Base-by-base conservation (phyloP, 768 basidiomycete species). In the Tubosaeta sp. region DNA sequence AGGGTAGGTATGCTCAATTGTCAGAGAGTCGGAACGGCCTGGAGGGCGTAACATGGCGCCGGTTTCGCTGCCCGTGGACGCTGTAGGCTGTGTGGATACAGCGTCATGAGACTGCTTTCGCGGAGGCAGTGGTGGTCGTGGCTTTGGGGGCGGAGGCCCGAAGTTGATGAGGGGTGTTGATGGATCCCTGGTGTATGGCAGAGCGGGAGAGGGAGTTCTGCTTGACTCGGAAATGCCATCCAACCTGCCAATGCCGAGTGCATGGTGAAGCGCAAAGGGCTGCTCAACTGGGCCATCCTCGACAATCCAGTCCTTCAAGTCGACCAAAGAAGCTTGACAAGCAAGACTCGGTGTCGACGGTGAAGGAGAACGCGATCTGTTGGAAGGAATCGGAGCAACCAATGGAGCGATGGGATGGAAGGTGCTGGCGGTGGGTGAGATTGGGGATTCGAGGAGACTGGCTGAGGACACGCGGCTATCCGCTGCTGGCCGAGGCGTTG, bases 281-380 rank as follows among this genome's bases (percentile, higher is more conserved):
- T 38, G 47, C n/a, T 58, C 57, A 6, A 69, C 64, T 21, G 77
- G 74, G 10, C 78, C 81, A 55, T 84, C 82, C 43, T 84, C 85
- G 48, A 86, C 71, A 47, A 86, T 77, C 85, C 86, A 87, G 65
- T 88, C 86, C 51, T 77, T 78, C 51, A 88, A 73, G 68, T 88
- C 86, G 56, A 87, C 79, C 46, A 86, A 71, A 31, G 86, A 86
- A 0, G 81, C 72, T 61, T 78, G 83, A 30, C 76, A 71, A 39
- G 56, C 53, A 27, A 71, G 52, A 32, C 56, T 60, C 11, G 75
- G 73, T 2, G 77, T 52, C 5, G 78, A 73, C 0, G 79, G 76
- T 0, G 81, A 79, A 4, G 78, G 73, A 2, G 81, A 79, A 30
- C 56, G 55, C 35, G 68, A 69, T 42, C 56, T 53, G 40, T 35